These are phyloP conservation scores for Termitomyces sp. DNA, from an alignment of 768 basidiomycete genomes.

Conservation along the genomic window DNA sequence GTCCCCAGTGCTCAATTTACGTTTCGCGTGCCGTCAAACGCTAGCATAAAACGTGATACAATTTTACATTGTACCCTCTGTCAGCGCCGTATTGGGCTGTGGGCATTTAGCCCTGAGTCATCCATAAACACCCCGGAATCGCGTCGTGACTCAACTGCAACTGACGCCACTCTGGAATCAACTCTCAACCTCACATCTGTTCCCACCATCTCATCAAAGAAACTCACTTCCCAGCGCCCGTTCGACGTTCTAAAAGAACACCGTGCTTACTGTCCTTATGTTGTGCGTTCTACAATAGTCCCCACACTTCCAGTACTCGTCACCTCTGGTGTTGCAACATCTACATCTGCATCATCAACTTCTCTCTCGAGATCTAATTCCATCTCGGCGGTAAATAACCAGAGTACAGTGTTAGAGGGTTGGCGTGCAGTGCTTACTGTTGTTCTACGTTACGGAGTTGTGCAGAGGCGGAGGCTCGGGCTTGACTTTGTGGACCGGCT, in stretches of 20 bases:
- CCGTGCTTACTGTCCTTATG: conserved; percentile 83
- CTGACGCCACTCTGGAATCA: conserved; percentile 6
- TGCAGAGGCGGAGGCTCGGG: conserved; percentile 47
- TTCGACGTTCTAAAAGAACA: conserved; percentile 82
- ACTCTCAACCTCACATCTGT: conserved; percentile 12
- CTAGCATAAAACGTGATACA: conserved; percentile 37
- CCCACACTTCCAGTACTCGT: conserved; percentile 48
- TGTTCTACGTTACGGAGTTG: conserved; percentile 62
- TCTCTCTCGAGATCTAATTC: conserved; percentile 19
- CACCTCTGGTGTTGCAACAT: conserved; percentile 11
- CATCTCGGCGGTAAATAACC: conserved; percentile 26
- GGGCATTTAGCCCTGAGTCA: conserved; percentile 52
- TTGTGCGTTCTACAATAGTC: conserved; percentile 63
- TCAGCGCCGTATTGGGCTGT: conserved; percentile 75
- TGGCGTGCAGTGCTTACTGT: conserved; percentile 79
- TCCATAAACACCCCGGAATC: neutral
- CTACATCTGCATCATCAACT: conserved; percentile 17
- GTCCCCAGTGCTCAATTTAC: conserved; percentile 19
- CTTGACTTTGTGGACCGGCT: conserved; percentile 17
- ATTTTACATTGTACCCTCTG: conserved; percentile 67
- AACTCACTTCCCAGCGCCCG: conserved; percentile 36
- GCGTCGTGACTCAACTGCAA: neutral
- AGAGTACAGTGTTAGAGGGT: conserved; percentile 50
- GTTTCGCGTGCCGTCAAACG: conserved; percentile 21
- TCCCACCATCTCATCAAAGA: conserved; percentile 24